These are phyloP conservation scores for Shiraia sp. DNA, from an alignment of 2,329 filamentous ascomycete genomes.

Conservation along the genomic window DNA sequence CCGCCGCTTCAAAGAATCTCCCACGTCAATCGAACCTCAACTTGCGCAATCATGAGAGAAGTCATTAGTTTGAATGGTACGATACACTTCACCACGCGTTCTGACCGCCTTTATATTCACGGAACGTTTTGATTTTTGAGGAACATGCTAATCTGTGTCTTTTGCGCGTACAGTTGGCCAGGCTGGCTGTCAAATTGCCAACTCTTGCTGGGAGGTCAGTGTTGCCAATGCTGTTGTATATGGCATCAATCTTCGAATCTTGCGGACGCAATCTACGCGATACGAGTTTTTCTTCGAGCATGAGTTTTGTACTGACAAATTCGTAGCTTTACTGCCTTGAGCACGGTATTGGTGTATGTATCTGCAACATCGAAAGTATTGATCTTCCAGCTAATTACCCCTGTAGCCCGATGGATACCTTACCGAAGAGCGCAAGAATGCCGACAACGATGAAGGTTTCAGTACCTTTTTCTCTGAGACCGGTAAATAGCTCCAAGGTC, in stretches of 20 bases:
- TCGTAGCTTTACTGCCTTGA: slow-evolving; percentile 97
- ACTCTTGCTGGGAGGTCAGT: slow-evolving; percentile 99
- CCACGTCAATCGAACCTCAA: too few relatives aligned
- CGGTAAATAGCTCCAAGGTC: slow-evolving; percentile 68
- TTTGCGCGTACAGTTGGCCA: slow-evolving; percentile 80
- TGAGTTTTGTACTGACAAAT: slow-evolving; percentile 27
- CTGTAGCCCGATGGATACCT: slow-evolving; percentile 93
- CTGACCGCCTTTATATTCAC: slow-evolving; percentile 46
- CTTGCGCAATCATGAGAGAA: slow-evolving; percentile 82
- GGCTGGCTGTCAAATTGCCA: slow-evolving; percentile 99
- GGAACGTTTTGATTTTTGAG: slow-evolving; percentile 21
- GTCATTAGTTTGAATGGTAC: slow-evolving; percentile 98
- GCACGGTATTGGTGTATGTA: slow-evolving; percentile 72
- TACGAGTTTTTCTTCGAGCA: slow-evolving; percentile 33
- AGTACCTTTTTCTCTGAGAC: slow-evolving; percentile 99
- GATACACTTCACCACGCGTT: slow-evolving; percentile 48
- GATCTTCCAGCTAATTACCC: too few relatives aligned
- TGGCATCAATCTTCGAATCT: too few relatives aligned
- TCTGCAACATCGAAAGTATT: too few relatives aligned
- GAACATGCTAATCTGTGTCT: slow-evolving; percentile 55
- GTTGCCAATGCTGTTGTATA: slow-evolving; percentile 28
- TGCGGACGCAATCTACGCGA: slow-evolving; percentile 35
- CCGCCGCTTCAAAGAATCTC: too few relatives aligned
- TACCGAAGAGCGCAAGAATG: slow-evolving; percentile 94
- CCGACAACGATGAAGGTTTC: slow-evolving; percentile 94